A percentile compares a stretch with the other conserved stretches of the same genome.
Conservation (phyloP, 2,329 filamentous ascomycete genomes). For the Xylaria sp. region DNA sequence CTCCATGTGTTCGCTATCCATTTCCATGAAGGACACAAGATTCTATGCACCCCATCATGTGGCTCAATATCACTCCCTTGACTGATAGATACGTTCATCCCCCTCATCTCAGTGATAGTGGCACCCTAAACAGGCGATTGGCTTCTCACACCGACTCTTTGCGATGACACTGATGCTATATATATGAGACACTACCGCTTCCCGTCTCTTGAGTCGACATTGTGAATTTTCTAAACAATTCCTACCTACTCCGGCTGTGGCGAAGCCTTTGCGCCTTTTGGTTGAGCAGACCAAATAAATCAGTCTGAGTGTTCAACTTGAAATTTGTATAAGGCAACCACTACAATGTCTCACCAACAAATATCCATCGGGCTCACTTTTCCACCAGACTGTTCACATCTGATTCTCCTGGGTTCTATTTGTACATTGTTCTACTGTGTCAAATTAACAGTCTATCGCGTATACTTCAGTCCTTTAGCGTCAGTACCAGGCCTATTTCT, state of each 20-base stretch:
- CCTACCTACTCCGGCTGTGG: neutral
- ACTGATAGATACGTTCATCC: neutral
- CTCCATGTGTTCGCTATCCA: neutral
- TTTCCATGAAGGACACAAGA: neutral
- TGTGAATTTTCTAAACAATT: neutral
- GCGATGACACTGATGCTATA: neutral
- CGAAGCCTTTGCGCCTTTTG: neutral
- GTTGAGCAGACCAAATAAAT: neutral
- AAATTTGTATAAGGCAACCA: neutral
- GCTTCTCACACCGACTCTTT: neutral
- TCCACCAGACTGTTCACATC: neutral
- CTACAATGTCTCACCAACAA: neutral
- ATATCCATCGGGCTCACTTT: neutral
- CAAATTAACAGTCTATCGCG: slow-evolving; percentile 14
- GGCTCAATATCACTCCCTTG: neutral
- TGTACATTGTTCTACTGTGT: slow-evolving; percentile 2
- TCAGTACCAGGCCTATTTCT: slow-evolving; percentile 19
- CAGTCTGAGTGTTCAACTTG: neutral
- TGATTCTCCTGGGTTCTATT: neutral
- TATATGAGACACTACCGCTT: neutral
- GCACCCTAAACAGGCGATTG: neutral
- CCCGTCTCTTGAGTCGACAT: neutral
- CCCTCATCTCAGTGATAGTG: neutral
- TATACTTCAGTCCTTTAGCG: slow-evolving; percentile 21
- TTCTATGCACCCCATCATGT: neutral